Evolutionary conservation across 208 protist genomes (phyloP), one percentile per base, ranked within the genome.

Genomic region (Novymonas esmeraldas): DNA sequence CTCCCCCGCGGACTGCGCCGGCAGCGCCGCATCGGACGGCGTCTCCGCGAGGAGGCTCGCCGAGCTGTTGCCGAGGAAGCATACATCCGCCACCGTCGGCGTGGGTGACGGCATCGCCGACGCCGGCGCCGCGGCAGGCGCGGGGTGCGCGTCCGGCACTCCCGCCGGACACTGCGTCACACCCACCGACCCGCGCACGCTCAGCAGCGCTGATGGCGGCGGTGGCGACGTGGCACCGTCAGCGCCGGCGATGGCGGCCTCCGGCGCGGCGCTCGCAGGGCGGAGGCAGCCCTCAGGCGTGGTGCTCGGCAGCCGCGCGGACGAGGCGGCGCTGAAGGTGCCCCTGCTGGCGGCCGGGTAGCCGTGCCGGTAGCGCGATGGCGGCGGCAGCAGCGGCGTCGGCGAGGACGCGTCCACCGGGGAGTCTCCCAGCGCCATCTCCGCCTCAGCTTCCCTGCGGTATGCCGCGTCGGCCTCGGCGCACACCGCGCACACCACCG

Each of bases 331-430:
- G 7, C 42, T 6, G 54, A 31, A 39, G 46, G 34, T 6, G 26
- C 51, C 29, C 28, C 44, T 46, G 22, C 28, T 36, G 20, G 38
- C 24, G 18, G 45, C 20, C 26, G 58, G 36, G 16, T 54, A 55
- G 34, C 42, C 51, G 50, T 65, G 59, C 34, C 50, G 66, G 39
- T 48, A n/a, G 3, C 39, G 46, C 33, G n/a, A n/a, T n/a, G n/a
- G n/a, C 54, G 0, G 54, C 36, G 18, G 54, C 20, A 1, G 31
- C 34, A 9, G 33, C 3, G 20, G 34, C 0, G n/a, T 6, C 39
- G 29, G 29, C n/a, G 31, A 39, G 26, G 3, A 7, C 18, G 6
- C 44, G 5, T 1, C 13, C n/a, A 31, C 36, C 34, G 9, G 6
- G 14, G 54, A 20, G 34, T 41, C 34, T 31, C 20, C 54, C 26